These are phyloP conservation scores for Ceratobasidium papillatum DNA, from an alignment of 1,284 basidiomycete genomes.

Conservation along the genomic window DNA sequence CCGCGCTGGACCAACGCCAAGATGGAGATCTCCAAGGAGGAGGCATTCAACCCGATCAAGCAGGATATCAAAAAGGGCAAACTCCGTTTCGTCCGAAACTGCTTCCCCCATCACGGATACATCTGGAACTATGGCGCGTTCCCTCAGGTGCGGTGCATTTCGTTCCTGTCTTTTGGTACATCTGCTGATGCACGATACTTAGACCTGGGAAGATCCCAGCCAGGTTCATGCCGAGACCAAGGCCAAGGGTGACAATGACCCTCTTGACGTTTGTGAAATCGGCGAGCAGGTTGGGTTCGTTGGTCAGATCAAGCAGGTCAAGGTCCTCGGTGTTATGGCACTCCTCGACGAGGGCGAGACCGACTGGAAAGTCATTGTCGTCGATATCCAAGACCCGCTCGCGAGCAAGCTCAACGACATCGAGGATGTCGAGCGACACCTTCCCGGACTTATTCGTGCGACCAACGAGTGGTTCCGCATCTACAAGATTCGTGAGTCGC, in stretches of 20 bases:
- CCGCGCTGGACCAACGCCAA: conserved; percentile 99
- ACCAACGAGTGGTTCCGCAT: conserved; percentile 99
- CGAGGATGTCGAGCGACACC: conserved; percentile 98
- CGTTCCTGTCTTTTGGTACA: neutral
- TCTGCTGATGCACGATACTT: conserved; percentile 42
- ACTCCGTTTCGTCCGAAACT: conserved; percentile 98
- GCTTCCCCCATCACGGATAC: conserved; percentile 99
- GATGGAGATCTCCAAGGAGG: conserved; percentile 98
- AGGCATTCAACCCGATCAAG: conserved; percentile 98
- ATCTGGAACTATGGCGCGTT: conserved; percentile 99
- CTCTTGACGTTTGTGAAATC: conserved; percentile 99
- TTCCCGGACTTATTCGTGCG: conserved; percentile 94
- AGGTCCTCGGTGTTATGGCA: conserved; percentile 99
- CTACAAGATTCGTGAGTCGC: conserved; percentile 80
- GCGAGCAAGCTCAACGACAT: conserved; percentile 98
- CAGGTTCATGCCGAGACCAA: conserved; percentile 95
- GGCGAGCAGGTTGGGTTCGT: conserved; percentile 98
- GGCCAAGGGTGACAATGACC: conserved; percentile 99
- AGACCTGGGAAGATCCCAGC: conserved; percentile 99
- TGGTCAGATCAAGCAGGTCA: conserved; percentile 99
- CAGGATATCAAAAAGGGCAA: conserved; percentile 98
- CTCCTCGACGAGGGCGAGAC: conserved; percentile 98
- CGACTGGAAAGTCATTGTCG: conserved; percentile 98
- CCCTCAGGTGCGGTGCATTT: conserved; percentile 73
- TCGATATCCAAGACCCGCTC: conserved; percentile 96